Conservation (phyloP, 129 eudicot species). For the Arctium minus region DNA sequence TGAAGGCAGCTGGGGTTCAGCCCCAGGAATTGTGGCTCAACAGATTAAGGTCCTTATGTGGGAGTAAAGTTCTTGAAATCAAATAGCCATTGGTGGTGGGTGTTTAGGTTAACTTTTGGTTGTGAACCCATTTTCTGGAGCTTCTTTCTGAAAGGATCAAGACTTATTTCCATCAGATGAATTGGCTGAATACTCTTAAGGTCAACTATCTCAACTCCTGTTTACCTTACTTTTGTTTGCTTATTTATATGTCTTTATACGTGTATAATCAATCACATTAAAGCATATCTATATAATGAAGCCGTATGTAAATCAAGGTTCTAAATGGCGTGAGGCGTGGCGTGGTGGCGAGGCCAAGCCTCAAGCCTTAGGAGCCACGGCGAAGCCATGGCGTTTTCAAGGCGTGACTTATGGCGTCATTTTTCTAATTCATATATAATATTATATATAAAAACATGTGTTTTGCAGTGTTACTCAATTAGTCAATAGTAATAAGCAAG, state of each 20-base stretch:
- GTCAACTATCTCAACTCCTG: not conserved
- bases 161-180: not conserved
- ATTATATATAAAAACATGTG: too few relatives aligned
- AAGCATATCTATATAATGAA: conserved; percentile 2
- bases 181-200: not conserved
- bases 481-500: too few relatives aligned
- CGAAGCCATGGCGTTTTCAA: too few relatives aligned
- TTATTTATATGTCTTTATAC: not conserved
- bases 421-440: too few relatives aligned
- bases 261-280: not conserved
- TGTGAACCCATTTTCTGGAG: not conserved
- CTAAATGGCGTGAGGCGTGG: too few relatives aligned
- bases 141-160: not conserved
- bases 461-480: too few relatives aligned
- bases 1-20: conserved; percentile 60
- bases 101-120: not conserved
- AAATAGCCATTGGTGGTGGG: not conserved
- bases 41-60: conserved; percentile 51
- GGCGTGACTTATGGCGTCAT: too few relatives aligned
- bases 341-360: too few relatives aligned
- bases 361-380: too few relatives aligned
- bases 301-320: not conserved
- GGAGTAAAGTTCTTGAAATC: conserved; percentile 24
- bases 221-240: not conserved
- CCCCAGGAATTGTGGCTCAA: conserved; percentile 52